Evolutionary conservation across 2,329 filamentous ascomycete species (phyloP), one percentile per base, ranked within the genome.

Genomic region (Purpureocillium takamizusanense): DNA sequence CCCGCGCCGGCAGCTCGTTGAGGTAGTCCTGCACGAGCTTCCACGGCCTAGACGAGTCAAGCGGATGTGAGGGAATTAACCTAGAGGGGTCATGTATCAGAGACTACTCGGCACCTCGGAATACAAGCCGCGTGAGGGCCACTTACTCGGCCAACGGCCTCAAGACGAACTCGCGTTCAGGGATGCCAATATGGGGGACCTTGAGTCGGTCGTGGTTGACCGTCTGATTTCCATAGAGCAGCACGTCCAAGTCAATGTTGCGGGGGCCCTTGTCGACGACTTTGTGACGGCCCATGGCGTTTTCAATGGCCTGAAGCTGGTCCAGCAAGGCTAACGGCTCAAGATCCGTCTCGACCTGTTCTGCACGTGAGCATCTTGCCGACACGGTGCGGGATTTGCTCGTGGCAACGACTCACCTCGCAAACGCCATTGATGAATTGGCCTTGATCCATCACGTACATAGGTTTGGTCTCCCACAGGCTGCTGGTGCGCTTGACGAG

Each of bases 391-490:
- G 6, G 4, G 17, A 10, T 25, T 5, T 6, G 21, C 4, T 11
- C 16, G 29, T 18, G 18, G 12, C 13, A 18, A 15, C 21, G 15
- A 33, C 39, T 17, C 21, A 94, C 88, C 78, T 94, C 86, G 59
- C 87, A 95, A 41, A 81, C 89, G 15, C 88, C 92, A 56, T 98
- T 98, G 35, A 95, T 67, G 55, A 98, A 98, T 23, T 77, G 76
- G 45, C 81, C 80, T 59, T 98, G 92, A 46, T 95, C 83, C 45
- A 84, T 67, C 46, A 95, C 84, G 61, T 98, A 98, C 92, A 98
- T 98, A 16, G 92, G 87, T 51, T 86, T 80, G 4, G 90, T 98
- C 65, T 97, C 88, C 75, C 92, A 98, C 3, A 98, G 69, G 44
- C 80, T 83, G 59, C 90, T 97, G 0, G 90, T 95, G 51, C 81